Conservation (phyloP, 2,329 filamentous ascomycete species). For the Aspergillus fischeri region DNA sequence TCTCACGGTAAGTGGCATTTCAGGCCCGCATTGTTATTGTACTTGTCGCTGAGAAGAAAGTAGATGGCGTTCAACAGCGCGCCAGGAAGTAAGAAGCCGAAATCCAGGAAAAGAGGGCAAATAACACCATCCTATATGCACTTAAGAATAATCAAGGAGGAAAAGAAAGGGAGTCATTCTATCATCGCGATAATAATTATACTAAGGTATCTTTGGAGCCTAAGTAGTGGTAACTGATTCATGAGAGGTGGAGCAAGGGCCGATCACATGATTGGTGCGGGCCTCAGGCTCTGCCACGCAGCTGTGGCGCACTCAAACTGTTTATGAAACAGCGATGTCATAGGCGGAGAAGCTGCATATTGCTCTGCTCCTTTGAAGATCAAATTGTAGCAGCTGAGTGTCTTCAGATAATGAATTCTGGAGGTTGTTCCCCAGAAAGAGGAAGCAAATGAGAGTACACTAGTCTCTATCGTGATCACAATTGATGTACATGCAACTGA, state of each 20-base stretch:
- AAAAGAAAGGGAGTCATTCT: neutral
- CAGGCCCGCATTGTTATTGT: conserved; percentile 14
- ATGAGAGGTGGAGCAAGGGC: conserved; percentile 11
- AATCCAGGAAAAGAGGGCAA: neutral
- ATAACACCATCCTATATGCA: neutral
- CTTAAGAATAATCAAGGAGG: neutral
- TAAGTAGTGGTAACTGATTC: conserved; percentile 8
- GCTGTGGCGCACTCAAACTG: conserved; percentile 1
- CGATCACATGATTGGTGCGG: conserved; percentile 17
- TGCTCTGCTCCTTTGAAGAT: neutral
- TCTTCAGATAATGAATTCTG: neutral
- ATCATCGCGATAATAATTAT: conserved; percentile 1
- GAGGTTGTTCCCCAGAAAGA: neutral
- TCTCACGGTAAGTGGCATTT: conserved; percentile 9
- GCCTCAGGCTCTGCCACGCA: neutral
- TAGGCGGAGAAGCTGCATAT: neutral
- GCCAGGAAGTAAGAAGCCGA: neutral
- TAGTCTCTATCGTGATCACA: neutral
- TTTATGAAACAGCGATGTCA: conserved; percentile 10
- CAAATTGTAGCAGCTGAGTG: neutral
- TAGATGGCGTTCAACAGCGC: neutral
- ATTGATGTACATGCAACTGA: neutral
- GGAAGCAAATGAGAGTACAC: neutral
- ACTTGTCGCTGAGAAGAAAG: neutral
- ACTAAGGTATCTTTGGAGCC: conserved; percentile 13